Conservation (phyloP, 495 filamentous ascomycete genomes). For the Thermothielavioides terrestris region DNA sequence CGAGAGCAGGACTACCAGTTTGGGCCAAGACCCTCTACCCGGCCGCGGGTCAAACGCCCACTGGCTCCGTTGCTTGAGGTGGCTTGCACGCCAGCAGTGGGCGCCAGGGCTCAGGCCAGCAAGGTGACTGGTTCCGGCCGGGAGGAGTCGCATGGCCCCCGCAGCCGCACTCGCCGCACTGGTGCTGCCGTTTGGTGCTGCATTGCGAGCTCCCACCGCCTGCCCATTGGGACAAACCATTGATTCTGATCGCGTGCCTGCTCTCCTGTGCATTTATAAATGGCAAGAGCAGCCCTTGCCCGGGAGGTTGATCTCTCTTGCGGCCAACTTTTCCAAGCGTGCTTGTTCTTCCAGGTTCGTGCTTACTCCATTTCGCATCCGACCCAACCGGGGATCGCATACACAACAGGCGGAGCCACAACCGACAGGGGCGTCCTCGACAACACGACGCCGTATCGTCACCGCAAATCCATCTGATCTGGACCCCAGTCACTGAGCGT, state of each 20-base stretch:
- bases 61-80: not conserved
- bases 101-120: not conserved
- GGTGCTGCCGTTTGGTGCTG: slow-evolving; percentile 1
- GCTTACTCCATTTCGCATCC: too few species aligned
- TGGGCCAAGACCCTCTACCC: not conserved
- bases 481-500: not conserved
- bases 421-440: not conserved
- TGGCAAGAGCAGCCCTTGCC: not conserved
- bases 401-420: slow-evolving; percentile 6
- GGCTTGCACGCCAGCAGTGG: slow-evolving; percentile 1
- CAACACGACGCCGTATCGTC: not conserved
- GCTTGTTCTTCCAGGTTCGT: not conserved
- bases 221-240: not conserved
- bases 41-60: not conserved
- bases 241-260: not conserved
- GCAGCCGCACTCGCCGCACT: slow-evolving; percentile 1
- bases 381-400: too few species aligned
- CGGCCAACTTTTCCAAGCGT: not conserved
- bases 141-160: not conserved
- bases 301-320: not conserved
- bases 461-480: slow-evolving; percentile 6
- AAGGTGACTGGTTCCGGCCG: not conserved
- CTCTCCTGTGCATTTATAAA: slow-evolving; percentile 5
- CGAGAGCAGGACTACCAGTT: not conserved
- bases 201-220: slow-evolving; percentile 1